Evolutionary conservation across 2,329 filamentous ascomycete genomes (phyloP).

Genomic region (Nemania serpens): DNA sequence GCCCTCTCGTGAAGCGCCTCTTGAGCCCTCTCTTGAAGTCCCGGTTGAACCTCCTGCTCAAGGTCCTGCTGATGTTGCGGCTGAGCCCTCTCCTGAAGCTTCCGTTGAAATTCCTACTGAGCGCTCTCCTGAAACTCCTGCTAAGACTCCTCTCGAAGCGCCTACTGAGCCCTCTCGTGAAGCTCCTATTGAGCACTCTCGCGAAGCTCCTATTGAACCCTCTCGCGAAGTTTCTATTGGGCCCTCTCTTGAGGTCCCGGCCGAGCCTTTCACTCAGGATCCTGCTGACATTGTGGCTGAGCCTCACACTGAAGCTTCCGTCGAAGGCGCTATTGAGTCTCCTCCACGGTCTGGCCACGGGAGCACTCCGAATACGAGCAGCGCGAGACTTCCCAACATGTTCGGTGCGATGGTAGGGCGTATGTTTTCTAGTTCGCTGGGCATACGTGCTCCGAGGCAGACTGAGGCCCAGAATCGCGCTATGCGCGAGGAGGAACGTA

Average conservation of each 20-base stretch:
- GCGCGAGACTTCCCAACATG: too few species aligned
- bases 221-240: neutral
- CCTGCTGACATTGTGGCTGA: neutral
- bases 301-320: neutral
- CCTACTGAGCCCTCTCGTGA: neutral
- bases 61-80: neutral
- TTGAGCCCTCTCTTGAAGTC: neutral
- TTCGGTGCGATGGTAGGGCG: too few species aligned
- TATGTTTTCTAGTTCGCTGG: too few species aligned
- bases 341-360: too few species aligned
- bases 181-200: neutral
- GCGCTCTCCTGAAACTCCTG: neutral
- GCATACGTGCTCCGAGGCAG: too few species aligned
- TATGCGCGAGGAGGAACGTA: too few species aligned
- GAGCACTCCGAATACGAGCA: too few species aligned
- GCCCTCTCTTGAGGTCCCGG: too few species aligned
- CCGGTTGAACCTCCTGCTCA: neutral
- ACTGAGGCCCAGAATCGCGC: too few species aligned
- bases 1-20: neutral
- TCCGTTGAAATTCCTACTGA: neutral
- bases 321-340: too few species aligned
- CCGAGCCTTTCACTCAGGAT: too few species aligned
- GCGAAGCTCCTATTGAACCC: neutral
- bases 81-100: neutral
- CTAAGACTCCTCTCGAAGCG: neutral